phyloP scores from a whole-genome alignment of 371 early-diverging fungal species.

The Circinella umbellata region DNA sequence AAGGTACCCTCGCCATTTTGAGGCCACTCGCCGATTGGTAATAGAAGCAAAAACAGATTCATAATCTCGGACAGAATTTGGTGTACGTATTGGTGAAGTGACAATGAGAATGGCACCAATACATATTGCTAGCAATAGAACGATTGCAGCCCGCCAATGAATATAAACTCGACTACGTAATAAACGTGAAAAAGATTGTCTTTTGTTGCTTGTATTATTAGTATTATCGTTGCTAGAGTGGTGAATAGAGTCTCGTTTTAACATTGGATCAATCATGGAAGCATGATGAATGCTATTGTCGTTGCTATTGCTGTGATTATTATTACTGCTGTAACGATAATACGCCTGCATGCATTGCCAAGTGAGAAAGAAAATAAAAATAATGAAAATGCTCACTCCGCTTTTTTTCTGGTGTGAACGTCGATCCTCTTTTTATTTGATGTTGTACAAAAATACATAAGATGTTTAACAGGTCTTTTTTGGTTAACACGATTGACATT shows the following conservation, averaged over 20 bases:
- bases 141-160: constrained; percentile 11
- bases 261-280: background rate
- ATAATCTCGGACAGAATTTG: constrained; percentile 17
- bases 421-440: background rate
- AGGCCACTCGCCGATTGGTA: constrained; percentile 25
- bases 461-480: no score
- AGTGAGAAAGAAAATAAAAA: background rate
- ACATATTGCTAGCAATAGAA: constrained; percentile 1
- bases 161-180: constrained; percentile 3
- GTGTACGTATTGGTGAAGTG: background rate
- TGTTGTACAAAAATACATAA: no score
- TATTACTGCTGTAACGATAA: constrained; percentile 2
- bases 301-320: background rate
- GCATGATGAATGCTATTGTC: background rate
- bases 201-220: background rate
- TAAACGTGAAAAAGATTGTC: background rate
- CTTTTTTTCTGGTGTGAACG: background rate
- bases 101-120: constrained; percentile 9
- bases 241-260: background rate
- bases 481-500: no score
- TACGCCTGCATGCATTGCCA: background rate
- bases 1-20: constrained; percentile 34
- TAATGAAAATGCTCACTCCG: background rate
- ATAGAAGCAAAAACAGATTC: constrained; percentile 36
- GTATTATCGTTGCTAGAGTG: background rate